A percentile compares a stretch with the other conserved stretches of the same genome.
phyloP scores from a whole-genome alignment of 805 yeast species.

The Wickerhamomyces bovis region DNA sequence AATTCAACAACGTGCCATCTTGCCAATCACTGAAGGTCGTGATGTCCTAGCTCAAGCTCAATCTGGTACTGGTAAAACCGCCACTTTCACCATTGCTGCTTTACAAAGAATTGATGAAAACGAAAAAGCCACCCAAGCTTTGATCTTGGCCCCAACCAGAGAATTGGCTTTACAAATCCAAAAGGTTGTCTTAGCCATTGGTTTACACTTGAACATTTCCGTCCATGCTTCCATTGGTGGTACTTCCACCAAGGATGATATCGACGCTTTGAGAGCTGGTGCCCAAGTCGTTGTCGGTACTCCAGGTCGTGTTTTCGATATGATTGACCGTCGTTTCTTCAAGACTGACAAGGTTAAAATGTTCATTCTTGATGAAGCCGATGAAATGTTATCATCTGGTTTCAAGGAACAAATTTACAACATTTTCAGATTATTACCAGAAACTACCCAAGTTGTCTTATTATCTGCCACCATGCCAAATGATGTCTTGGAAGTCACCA shows the following conservation, averaged over 20 bases:
- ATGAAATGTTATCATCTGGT: slow-evolving; percentile 90
- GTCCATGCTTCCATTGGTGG: slow-evolving; percentile 99
- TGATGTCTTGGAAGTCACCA: slow-evolving; percentile 86
- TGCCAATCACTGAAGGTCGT: slow-evolving; percentile 90
- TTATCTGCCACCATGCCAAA: slow-evolving; percentile 92
- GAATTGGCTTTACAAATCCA: slow-evolving; percentile 96
- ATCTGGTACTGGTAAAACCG: slow-evolving; percentile 99
- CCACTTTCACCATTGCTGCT: slow-evolving; percentile 88
- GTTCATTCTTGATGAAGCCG: slow-evolving; percentile 97
- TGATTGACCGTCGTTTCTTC: slow-evolving; percentile 87
- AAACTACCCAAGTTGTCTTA: slow-evolving; percentile 87
- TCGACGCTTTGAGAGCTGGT: slow-evolving; percentile 75
- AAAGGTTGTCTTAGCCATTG: slow-evolving; percentile 84
- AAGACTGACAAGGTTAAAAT: slow-evolving; percentile 80
- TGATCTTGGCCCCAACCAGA: slow-evolving; percentile 94
- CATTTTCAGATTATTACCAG: slow-evolving; percentile 83
- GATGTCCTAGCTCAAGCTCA: slow-evolving; percentile 98
- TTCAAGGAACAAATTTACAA: slow-evolving; percentile 95
- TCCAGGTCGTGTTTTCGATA: slow-evolving; percentile 95
- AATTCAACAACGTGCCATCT: slow-evolving; percentile 95
- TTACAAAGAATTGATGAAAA: slow-evolving; percentile 69
- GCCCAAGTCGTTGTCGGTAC: slow-evolving; percentile 96
- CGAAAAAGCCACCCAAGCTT: slow-evolving; percentile 78
- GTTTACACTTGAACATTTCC: slow-evolving; percentile 81
- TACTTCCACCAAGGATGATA: slow-evolving; percentile 82